phyloP scores from a whole-genome alignment of 2,329 filamentous ascomycete species.

The Atkinsonella texensis region DNA sequence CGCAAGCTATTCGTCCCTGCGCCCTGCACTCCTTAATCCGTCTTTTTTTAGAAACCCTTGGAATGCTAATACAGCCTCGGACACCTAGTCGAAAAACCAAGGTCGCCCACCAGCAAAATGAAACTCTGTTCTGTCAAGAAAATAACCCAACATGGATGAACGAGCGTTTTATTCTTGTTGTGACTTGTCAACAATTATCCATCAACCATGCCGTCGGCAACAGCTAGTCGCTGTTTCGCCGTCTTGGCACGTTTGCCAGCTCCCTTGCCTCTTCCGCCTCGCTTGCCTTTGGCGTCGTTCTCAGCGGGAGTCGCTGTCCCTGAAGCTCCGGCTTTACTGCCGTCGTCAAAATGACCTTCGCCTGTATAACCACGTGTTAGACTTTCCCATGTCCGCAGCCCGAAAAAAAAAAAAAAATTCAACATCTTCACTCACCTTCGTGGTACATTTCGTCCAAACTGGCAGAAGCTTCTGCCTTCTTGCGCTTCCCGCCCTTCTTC shows the following conservation, averaged over 20 bases:
- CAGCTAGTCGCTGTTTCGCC: conserved; percentile 54
- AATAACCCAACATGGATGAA: background rate
- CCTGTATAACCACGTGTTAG: conserved; percentile 38
- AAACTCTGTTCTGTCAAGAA: background rate
- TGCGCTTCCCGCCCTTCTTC: conserved; percentile 46
- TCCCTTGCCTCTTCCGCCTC: conserved; percentile 42
- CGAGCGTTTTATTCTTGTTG: background rate
- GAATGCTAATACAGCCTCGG: conserved; percentile 5
- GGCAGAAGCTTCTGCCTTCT: conserved; percentile 40
- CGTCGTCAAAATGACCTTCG: conserved; percentile 91
- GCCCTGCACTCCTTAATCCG: conserved; percentile 3
- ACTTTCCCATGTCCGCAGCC: background rate
- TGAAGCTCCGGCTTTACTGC: conserved; percentile 54
- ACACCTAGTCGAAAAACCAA: background rate
- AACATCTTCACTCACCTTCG: conserved; percentile 58
- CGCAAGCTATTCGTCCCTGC: background rate
- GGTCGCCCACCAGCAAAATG: background rate
- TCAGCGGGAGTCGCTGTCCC: conserved; percentile 75
- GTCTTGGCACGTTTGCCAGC: conserved; percentile 48
- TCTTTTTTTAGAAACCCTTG: background rate
- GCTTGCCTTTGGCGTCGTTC: conserved; percentile 38
- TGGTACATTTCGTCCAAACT: conserved; percentile 98
- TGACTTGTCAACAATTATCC: conserved; percentile 7
- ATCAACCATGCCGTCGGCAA: conserved; percentile 46
- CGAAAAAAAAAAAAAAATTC: no score